phyloP scores from a whole-genome alignment of 2,329 filamentous ascomycete species.

The Plectosphaerella cucumerina region DNA sequence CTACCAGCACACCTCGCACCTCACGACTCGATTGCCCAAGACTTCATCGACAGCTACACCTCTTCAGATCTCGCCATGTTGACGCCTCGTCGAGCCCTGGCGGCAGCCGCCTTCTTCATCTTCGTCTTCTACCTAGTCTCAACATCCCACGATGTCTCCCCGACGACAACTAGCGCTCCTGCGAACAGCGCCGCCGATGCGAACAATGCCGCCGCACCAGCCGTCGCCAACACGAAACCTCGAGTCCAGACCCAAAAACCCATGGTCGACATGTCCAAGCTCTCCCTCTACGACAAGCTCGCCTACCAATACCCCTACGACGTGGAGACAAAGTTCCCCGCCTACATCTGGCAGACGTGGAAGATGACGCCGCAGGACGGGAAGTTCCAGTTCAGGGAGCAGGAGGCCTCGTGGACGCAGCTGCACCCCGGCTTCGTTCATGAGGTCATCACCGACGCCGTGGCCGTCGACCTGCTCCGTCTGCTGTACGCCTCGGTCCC shows the following conservation, averaged over 20 bases:
- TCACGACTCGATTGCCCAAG: too few species aligned
- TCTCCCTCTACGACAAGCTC: constrained; percentile 75
- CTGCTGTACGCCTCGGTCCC: constrained; percentile 83
- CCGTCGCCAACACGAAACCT: constrained; percentile 1
- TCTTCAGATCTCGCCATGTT: constrained; percentile 53
- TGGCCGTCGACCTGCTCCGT: constrained; percentile 74
- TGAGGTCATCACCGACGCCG: constrained; percentile 91
- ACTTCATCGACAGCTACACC: background rate
- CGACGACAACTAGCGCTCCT: constrained; percentile 7
- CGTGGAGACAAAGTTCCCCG: constrained; percentile 81
- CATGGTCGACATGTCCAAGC: constrained; percentile 65
- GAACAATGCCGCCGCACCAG: background rate
- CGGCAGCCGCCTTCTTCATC: constrained; percentile 66
- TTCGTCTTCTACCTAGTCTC: constrained; percentile 67
- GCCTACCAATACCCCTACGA: constrained; percentile 95
- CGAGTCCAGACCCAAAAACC: constrained; percentile 52
- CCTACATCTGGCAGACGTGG: constrained; percentile 99
- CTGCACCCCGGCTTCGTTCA: constrained; percentile 89
- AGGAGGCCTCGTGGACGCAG: constrained; percentile 86
- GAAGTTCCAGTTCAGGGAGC: constrained; percentile 74
- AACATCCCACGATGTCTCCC: constrained; percentile 42
- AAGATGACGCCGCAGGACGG: constrained; percentile 76
- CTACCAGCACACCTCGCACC: background rate
- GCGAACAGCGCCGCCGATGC: constrained; percentile 14
- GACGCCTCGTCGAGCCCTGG: constrained; percentile 70